Base-by-base conservation (phyloP, 345 rosid species). In the Cochlearia excelsa region DNA sequence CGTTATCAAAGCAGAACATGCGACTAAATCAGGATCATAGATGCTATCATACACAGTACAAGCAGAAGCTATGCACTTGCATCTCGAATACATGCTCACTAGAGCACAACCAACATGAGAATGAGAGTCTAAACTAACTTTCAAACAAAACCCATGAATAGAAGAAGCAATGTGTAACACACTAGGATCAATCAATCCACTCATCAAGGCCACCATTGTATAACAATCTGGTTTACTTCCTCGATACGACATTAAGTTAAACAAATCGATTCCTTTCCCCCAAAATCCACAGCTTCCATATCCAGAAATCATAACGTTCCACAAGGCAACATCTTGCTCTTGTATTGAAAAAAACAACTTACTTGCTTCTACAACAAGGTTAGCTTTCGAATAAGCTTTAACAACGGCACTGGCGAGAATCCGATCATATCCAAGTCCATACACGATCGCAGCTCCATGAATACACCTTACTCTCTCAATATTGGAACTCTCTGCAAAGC, bases 281-380 rank as follows among this genome's bases (percentile, higher is more conserved):
- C 82, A 78, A 57, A 73, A 46, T 48, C 86, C 87, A 58, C 77
- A 66, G 71, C 42, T 26, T 50, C 80, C 79, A 71, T 68, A 92
- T 51, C 97, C 87, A 61, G 70, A 82, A 63, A 92, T 72, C 83
- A 92, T 80, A n/a, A 79, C 76, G 75, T 92, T 89, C 85, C 87
- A 86, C 29, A 88, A 61, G 68, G 81, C 87, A 78, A 84, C 74
- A 75, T 88, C 97, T n/a, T 82, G 86, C 7, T 78, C 84, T 40
- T 73, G 34, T 51, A 79, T 61, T 48, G 73, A 54, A 67, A 48
- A 3, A 52, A 88, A 86, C 51, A 83, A 77, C 70, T 71, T 75
- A 55, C 75, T 76, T 5, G 94, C 91, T 74, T 83, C 86, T 34
- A 63, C 75, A 57, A 75, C 63, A 69, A 72, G 66, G 2, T 76